Percentiles rank a stretch among this genome's conserved stretches.
phyloP scores from a whole-genome alignment of 2,329 filamentous ascomycete species.

The Albifimbria verrucaria region DNA sequence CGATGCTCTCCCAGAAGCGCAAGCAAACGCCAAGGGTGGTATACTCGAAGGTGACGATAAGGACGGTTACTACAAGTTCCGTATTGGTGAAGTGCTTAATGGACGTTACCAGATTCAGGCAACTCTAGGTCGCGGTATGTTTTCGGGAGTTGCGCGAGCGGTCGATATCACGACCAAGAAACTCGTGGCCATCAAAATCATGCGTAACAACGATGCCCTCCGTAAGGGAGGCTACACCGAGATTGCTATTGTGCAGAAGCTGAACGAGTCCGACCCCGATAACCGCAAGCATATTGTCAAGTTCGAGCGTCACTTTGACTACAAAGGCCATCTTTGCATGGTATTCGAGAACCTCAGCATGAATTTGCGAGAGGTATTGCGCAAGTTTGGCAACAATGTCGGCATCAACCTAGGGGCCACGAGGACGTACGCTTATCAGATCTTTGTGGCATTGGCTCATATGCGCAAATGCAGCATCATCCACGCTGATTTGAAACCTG shows the following conservation, averaged over 20 bases:
- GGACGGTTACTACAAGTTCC: constrained; percentile 95
- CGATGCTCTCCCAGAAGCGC: constrained; percentile 46
- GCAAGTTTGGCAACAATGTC: constrained; percentile 92
- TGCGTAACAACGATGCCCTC: constrained; percentile 92
- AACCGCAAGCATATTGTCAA: constrained; percentile 90
- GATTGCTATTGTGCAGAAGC: constrained; percentile 85
- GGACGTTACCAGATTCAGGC: constrained; percentile 86
- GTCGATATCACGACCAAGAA: constrained; percentile 70
- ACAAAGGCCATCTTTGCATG: constrained; percentile 93
- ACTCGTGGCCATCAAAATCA: constrained; percentile 94
- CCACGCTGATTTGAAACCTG: constrained; percentile 94
- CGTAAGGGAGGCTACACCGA: constrained; percentile 91
- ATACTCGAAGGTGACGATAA: constrained; percentile 91
- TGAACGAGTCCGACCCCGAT: constrained; percentile 80
- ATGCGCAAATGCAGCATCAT: constrained; percentile 91
- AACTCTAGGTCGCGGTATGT: constrained; percentile 89
- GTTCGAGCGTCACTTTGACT: constrained; percentile 83
- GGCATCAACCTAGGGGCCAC: constrained; percentile 89
- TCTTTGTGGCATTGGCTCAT: constrained; percentile 83
- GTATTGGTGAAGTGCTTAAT: constrained; percentile 85
- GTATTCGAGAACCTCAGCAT: constrained; percentile 93
- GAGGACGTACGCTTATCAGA: constrained; percentile 86
- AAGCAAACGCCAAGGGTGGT: constrained; percentile 65
- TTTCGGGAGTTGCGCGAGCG: constrained; percentile 91
- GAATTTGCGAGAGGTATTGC: constrained; percentile 89